phyloP scores from a whole-genome alignment of 1,139 yeast genomes.

The Petasospora rhodanensis region DNA sequence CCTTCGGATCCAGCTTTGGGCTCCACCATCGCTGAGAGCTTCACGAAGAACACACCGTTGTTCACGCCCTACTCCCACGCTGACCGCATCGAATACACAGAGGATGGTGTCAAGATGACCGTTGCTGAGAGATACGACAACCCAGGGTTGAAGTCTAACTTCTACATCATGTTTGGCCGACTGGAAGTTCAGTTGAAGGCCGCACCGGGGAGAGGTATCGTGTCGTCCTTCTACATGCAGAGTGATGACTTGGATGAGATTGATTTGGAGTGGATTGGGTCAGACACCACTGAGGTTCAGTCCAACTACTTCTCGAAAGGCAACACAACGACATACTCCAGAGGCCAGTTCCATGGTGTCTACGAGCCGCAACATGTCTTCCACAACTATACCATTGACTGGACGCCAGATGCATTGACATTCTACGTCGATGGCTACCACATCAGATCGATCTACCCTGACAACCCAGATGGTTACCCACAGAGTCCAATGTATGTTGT shows the following conservation, averaged over 20 bases:
- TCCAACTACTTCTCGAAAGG: slow-evolving; percentile 83
- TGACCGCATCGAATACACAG: slow-evolving; percentile 34
- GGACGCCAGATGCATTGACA: slow-evolving; percentile 58
- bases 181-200: slow-evolving; percentile 70
- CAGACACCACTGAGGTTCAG: slow-evolving; percentile 68
- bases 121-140: slow-evolving; percentile 62
- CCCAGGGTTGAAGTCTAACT: slow-evolving; percentile 71
- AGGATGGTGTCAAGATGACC: slow-evolving; percentile 59
- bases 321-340: slow-evolving; percentile 64
- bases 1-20: slow-evolving; percentile 54
- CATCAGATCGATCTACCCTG: slow-evolving; percentile 53
- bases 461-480: slow-evolving; percentile 62
- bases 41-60: slow-evolving; percentile 39
- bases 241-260: slow-evolving; percentile 86
- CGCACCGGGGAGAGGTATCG: slow-evolving; percentile 70
- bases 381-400: slow-evolving; percentile 79
- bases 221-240: slow-evolving; percentile 76
- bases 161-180: slow-evolving; percentile 83
- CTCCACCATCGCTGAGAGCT: slow-evolving; percentile 46
- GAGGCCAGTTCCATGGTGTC: slow-evolving; percentile 70
- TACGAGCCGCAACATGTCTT: slow-evolving; percentile 49
- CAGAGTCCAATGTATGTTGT: slow-evolving; percentile 72
- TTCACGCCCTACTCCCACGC: slow-evolving; percentile 35
- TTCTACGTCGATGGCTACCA: slow-evolving; percentile 61
- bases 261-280: slow-evolving; percentile 82